These are phyloP conservation scores for Scalesia atractyloides DNA, from an alignment of 129 eudicot genomes.

Conservation along the genomic window DNA sequence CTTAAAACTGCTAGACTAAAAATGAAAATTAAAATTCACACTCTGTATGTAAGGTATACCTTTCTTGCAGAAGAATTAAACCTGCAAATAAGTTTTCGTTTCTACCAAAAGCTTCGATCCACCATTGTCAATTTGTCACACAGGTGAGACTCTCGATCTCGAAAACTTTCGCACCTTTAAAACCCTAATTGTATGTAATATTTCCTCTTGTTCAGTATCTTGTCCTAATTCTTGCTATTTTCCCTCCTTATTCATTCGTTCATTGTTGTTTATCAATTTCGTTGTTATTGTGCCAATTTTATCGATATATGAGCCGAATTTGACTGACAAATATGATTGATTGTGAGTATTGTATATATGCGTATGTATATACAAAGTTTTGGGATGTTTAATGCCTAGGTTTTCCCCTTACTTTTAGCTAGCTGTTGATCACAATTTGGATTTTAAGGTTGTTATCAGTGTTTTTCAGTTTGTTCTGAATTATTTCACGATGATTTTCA, in stretches of 20 bases:
- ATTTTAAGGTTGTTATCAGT: constrained; percentile 1
- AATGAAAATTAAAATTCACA: background rate
- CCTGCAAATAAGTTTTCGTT: constrained; percentile 5
- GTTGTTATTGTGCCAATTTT: background rate
- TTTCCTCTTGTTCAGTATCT: background rate
- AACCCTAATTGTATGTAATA: background rate
- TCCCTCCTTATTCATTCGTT: background rate
- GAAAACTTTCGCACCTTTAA: background rate
- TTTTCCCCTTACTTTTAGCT: background rate
- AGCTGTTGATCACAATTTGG: background rate
- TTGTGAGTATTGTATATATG: background rate
- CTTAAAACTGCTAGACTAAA: background rate
- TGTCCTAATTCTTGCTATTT: background rate
- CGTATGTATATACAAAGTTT: background rate
- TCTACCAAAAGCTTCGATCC: constrained; percentile 10
- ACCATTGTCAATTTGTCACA: background rate
- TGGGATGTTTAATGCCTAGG: background rate
- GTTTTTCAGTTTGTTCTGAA: background rate
- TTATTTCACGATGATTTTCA: background rate
- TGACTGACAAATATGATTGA: background rate
- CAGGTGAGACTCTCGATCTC: background rate
- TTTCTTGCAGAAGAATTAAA: constrained; percentile 13
- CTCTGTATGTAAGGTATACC: background rate
- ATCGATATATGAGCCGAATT: background rate
- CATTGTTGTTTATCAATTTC: constrained; percentile 8